Percentiles rank a stretch among this genome's conserved stretches.
Evolutionary conservation across 2,329 filamentous ascomycete species (phyloP).

Genomic region (Claviceps capensis): DNA sequence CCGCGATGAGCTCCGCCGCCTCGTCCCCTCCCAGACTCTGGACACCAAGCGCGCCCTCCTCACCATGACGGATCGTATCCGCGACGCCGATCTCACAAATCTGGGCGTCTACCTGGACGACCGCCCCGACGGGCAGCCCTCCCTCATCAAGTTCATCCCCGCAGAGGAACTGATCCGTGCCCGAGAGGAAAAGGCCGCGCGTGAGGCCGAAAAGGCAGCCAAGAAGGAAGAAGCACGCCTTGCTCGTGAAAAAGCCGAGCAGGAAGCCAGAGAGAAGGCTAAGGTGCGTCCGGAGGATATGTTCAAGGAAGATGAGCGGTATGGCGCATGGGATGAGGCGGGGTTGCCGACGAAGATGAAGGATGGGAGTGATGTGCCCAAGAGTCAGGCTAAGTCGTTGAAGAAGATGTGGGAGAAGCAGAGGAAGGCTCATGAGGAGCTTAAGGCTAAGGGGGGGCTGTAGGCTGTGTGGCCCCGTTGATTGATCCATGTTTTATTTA

Average conservation of each 20-base stretch:
- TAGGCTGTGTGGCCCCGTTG: not conserved
- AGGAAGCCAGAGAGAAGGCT: slow-evolving; percentile 43
- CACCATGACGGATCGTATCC: slow-evolving; percentile 62
- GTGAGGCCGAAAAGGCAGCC: slow-evolving; percentile 44
- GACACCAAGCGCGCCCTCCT: slow-evolving; percentile 59
- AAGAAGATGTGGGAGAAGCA: slow-evolving; percentile 84
- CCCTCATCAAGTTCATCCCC: slow-evolving; percentile 56
- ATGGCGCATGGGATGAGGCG: slow-evolving; percentile 67
- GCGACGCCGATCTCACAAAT: slow-evolving; percentile 69
- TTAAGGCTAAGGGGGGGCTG: slow-evolving; percentile 9
- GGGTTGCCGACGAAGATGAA: slow-evolving; percentile 67
- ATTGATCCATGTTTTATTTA: not conserved
- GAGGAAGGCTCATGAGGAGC: slow-evolving; percentile 66
- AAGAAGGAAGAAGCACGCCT: slow-evolving; percentile 42
- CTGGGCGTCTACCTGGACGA: slow-evolving; percentile 84
- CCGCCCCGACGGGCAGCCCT: slow-evolving; percentile 49
- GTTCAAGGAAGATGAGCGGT: slow-evolving; percentile 45
- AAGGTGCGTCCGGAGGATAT: slow-evolving; percentile 40
- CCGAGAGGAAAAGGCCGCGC: slow-evolving; percentile 44
- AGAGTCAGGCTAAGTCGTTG: slow-evolving; percentile 67
- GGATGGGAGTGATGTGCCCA: slow-evolving; percentile 67
- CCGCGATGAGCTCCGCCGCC: slow-evolving; percentile 46
- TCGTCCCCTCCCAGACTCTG: slow-evolving; percentile 32
- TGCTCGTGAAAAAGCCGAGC: slow-evolving; percentile 35
- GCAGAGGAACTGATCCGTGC: slow-evolving; percentile 42